Percentiles rank a stretch among this genome's conserved stretches.
Evolutionary conservation across 805 yeast species (phyloP).

Genomic region (Dipodascopsis tothii): DNA sequence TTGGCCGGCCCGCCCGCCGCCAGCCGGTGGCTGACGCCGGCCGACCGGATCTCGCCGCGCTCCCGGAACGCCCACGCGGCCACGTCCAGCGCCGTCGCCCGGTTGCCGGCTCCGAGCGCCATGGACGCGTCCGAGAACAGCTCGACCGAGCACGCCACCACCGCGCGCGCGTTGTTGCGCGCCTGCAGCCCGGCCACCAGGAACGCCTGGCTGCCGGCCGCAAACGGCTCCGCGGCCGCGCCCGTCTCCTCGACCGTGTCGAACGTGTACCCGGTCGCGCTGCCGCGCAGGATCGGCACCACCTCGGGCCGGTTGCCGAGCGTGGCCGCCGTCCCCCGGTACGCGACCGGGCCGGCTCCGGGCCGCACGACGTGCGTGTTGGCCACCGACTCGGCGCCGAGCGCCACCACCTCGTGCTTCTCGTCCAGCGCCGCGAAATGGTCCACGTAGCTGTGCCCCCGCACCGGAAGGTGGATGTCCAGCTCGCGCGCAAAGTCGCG

Average conservation of each 20-base stretch:
- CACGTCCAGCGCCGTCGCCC: conserved; percentile 40
- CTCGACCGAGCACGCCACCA: conserved; percentile 70
- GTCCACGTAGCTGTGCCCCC: conserved; percentile 55
- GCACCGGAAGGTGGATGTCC: conserved; percentile 80
- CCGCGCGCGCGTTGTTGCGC: conserved; percentile 63
- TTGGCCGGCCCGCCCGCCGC: conserved; percentile 32
- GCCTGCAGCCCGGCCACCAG: conserved; percentile 74
- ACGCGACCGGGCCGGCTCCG: conserved; percentile 24
- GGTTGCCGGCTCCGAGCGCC: conserved; percentile 25
- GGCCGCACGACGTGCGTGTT: conserved; percentile 15
- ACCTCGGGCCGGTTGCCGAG: conserved; percentile 61
- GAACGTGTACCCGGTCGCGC: conserved; percentile 50
- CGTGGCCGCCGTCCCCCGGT: conserved; percentile 58
- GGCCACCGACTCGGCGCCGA: conserved; percentile 20
- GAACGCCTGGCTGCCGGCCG: conserved; percentile 71
- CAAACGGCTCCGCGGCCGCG: conserved; percentile 54
- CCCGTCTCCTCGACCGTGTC: conserved; percentile 40
- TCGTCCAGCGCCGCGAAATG: conserved; percentile 42
- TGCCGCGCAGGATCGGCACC: conserved; percentile 62
- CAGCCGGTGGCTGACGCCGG: conserved; percentile 49
- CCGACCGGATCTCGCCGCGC: conserved; percentile 53
- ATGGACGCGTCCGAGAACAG: conserved; percentile 38
- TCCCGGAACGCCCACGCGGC: conserved; percentile 70
- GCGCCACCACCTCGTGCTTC: conserved; percentile 26
- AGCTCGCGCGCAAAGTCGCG: conserved; percentile 65